Evolutionary conservation across 768 basidiomycete species (phyloP).

Genomic region (Candolleomyces eurysporus): DNA sequence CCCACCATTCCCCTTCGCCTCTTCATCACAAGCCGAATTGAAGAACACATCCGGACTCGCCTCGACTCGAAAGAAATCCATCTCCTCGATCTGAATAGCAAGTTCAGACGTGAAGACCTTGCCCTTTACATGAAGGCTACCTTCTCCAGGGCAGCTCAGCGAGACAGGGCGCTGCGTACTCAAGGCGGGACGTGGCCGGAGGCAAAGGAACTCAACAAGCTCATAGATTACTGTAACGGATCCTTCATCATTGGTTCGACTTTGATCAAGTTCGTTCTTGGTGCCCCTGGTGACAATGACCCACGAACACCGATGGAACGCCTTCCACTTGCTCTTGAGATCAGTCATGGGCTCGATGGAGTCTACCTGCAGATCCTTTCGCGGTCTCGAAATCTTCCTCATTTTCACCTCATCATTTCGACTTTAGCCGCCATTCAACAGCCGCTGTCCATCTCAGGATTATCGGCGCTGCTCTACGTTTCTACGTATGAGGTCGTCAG

Average conservation of each 20-base stretch:
- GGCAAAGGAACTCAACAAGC: no score
- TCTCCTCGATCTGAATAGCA: background rate
- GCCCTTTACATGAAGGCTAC: background rate
- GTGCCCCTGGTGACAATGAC: background rate
- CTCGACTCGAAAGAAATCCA: background rate
- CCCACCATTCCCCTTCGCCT: background rate
- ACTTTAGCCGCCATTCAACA: background rate
- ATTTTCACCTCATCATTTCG: background rate
- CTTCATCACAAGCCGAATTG: background rate
- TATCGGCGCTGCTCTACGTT: background rate
- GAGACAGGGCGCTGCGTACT: background rate
- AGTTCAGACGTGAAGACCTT: background rate
- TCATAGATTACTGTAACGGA: background rate
- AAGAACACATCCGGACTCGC: background rate
- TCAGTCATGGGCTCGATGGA: background rate
- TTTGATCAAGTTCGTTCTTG: background rate
- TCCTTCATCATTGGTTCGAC: slow-evolving; percentile 21
- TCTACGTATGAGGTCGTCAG: background rate
- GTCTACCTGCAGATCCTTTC: background rate
- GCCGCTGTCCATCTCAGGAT: background rate
- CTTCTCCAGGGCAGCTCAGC: background rate
- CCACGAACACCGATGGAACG: background rate
- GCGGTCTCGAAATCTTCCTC: background rate
- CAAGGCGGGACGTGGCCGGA: background rate
- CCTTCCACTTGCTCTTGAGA: background rate